Conservation (phyloP, 495 filamentous ascomycete genomes). For the Xylaria sp. region DNA sequence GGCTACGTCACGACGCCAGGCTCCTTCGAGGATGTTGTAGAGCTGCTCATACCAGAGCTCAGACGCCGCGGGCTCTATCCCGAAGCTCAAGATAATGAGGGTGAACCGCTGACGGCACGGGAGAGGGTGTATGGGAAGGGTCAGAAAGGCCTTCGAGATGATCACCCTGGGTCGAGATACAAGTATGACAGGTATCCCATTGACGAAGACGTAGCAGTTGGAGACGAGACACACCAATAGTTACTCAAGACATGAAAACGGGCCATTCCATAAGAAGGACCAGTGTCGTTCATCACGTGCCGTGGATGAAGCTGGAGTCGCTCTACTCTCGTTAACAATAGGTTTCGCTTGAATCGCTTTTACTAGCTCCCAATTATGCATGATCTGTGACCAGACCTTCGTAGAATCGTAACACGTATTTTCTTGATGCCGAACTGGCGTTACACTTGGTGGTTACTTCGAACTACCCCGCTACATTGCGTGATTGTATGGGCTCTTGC, state of each 20-base stretch:
- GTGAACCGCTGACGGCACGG: conserved; percentile 58
- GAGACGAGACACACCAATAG: conserved; percentile 2
- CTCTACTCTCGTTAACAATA: conserved; percentile 14
- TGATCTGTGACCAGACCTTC: neutral
- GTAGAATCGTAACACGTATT: conserved; percentile 7
- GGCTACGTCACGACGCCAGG: conserved; percentile 53
- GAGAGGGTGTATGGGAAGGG: conserved; percentile 68
- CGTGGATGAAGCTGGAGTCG: conserved; percentile 7
- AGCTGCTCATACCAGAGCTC: conserved; percentile 52
- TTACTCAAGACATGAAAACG: neutral
- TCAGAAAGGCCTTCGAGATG: conserved; percentile 57
- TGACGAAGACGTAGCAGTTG: neutral
- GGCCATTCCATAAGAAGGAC: conserved; percentile 8
- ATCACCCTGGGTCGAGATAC: conserved; percentile 62
- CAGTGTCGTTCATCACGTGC: neutral
- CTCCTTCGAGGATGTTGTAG: conserved; percentile 54
- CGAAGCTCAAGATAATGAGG: conserved; percentile 40
- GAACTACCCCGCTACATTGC: conserved; percentile 14
- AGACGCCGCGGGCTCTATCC: conserved; percentile 48
- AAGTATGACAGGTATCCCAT: conserved; percentile 48
- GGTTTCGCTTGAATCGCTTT: conserved; percentile 13
- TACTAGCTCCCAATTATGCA: neutral
- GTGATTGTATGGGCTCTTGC: conserved; percentile 11
- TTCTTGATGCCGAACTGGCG: conserved; percentile 4
- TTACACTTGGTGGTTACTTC: neutral